phyloP scores from a whole-genome alignment of 2,329 filamentous ascomycete species.

The Beauveria medogensis region DNA sequence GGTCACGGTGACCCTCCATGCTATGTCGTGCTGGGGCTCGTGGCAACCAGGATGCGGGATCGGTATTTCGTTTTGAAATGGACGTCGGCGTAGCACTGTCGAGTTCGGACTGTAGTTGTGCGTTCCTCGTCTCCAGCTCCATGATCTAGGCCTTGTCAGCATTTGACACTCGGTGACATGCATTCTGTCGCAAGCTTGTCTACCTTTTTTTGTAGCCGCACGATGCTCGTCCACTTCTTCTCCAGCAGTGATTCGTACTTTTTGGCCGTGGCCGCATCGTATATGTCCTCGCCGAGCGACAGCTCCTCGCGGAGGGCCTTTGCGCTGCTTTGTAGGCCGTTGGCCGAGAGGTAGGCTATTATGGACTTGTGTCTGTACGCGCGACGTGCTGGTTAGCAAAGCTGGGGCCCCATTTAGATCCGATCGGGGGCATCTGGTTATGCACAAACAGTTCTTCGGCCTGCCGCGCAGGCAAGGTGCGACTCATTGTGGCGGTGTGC shows the following conservation, averaged over 20 bases:
- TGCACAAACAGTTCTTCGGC: constrained; percentile 75
- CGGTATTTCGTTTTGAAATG: constrained; percentile 70
- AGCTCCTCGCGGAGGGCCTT: constrained; percentile 68
- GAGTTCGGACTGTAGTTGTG: constrained; percentile 69
- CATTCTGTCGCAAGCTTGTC: constrained; percentile 11
- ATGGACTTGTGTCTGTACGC: constrained; percentile 76
- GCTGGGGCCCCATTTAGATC: background rate
- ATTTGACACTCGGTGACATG: no score
- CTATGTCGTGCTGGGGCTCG: constrained; percentile 71
- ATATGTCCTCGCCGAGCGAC: constrained; percentile 58
- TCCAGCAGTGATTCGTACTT: constrained; percentile 92
- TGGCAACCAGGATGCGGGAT: constrained; percentile 83
- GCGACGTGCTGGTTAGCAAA: constrained; percentile 10
- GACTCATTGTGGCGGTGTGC: constrained; percentile 49
- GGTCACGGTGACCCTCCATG: constrained; percentile 71
- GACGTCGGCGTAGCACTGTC: constrained; percentile 73
- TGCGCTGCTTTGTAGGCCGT: constrained; percentile 62
- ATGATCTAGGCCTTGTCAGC: constrained; percentile 58
- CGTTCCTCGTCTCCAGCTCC: constrained; percentile 75
- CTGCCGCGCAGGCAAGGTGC: constrained; percentile 69
- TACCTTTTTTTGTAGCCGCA: constrained; percentile 92
- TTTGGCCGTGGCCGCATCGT: constrained; percentile 76
- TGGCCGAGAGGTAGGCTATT: constrained; percentile 75
- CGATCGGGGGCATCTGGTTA: background rate
- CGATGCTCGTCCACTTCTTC: constrained; percentile 98